Evolutionary conservation across 1,284 basidiomycete genomes (phyloP).

Genomic region (Fistulina hepatica): DNA sequence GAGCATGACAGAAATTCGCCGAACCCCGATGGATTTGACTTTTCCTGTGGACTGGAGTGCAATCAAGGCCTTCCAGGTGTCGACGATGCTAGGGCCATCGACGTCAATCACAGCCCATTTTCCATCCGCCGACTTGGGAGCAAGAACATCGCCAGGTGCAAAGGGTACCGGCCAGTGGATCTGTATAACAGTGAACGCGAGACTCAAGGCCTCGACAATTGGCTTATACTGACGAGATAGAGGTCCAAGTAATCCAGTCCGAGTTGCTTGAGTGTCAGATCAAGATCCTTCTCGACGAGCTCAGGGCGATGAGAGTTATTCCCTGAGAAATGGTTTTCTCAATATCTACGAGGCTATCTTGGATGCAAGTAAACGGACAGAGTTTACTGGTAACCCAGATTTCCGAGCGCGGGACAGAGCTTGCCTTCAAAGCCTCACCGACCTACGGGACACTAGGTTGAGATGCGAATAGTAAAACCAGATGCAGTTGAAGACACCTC

Average conservation of each 20-base stretch:
- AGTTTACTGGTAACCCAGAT: slow-evolving; percentile 5
- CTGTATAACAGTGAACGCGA: background rate
- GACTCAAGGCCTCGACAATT: background rate
- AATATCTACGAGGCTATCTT: background rate
- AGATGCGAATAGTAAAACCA: background rate
- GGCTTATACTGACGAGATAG: slow-evolving; percentile 1
- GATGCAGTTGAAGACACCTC: background rate
- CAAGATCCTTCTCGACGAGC: slow-evolving; percentile 8
- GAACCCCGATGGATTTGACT: background rate
- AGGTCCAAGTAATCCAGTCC: slow-evolving; percentile 8
- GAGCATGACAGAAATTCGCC: background rate
- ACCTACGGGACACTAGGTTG: background rate
- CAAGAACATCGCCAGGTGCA: slow-evolving; percentile 5
- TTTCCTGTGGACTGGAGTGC: slow-evolving; percentile 4
- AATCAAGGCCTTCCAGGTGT: slow-evolving; percentile 7
- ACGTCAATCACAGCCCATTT: slow-evolving; percentile 3
- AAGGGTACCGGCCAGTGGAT: slow-evolving; percentile 10
- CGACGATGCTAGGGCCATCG: slow-evolving; percentile 5
- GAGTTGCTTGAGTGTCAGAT: slow-evolving; percentile 9
- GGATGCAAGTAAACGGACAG: background rate
- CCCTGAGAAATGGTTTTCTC: background rate
- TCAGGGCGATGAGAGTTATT: slow-evolving; percentile 10
- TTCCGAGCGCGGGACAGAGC: background rate
- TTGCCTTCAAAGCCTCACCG: slow-evolving; percentile 1
- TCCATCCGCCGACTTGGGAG: background rate